These are phyloP conservation scores for Nitzschia palea DNA, from an alignment of 108 stramenopile species.

Conservation along the genomic window DNA sequence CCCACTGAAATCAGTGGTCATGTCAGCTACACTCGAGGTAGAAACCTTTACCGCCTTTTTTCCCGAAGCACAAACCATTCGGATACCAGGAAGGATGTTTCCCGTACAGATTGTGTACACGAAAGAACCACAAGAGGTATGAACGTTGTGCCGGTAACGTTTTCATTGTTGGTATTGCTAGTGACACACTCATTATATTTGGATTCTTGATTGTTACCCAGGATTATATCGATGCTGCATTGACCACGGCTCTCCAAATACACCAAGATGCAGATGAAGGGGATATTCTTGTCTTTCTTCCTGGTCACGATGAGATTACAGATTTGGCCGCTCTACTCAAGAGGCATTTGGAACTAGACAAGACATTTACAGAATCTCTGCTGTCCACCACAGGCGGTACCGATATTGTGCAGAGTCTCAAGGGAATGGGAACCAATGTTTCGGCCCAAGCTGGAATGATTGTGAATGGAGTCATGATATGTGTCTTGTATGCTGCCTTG, in stretches of 20 bases:
- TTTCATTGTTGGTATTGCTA: not conserved
- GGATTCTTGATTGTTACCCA: not conserved
- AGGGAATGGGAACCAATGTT: conserved; percentile 64
- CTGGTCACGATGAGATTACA: conserved; percentile 96
- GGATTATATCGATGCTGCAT: conserved; percentile 85
- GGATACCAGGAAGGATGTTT: conserved; percentile 87
- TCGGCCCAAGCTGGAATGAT: conserved; percentile 46
- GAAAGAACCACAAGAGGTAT: conserved; percentile 56
- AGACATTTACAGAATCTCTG: not conserved
- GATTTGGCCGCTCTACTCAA: conserved; percentile 69
- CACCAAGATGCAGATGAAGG: conserved; percentile 72
- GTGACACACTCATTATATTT: not conserved
- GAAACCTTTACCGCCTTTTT: conserved; percentile 86
- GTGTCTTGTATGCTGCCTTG: conserved; percentile 76
- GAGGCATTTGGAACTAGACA: conserved; percentile 66
- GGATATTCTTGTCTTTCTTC: conserved; percentile 94
- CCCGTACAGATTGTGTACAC: conserved; percentile 86
- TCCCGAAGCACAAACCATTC: conserved; percentile 48
- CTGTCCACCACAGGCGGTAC: not conserved
- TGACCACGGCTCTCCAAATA: conserved; percentile 86
- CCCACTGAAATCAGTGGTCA: conserved; percentile 89
- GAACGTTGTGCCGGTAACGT: not conserved
- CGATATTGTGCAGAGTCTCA: conserved; percentile 59
- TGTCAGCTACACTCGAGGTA: conserved; percentile 96
- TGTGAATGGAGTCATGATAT: conserved; percentile 75